These are phyloP conservation scores for Paspalum notatum DNA, from an alignment of 176 grass and related monocot genomes.

Conservation along the genomic window DNA sequence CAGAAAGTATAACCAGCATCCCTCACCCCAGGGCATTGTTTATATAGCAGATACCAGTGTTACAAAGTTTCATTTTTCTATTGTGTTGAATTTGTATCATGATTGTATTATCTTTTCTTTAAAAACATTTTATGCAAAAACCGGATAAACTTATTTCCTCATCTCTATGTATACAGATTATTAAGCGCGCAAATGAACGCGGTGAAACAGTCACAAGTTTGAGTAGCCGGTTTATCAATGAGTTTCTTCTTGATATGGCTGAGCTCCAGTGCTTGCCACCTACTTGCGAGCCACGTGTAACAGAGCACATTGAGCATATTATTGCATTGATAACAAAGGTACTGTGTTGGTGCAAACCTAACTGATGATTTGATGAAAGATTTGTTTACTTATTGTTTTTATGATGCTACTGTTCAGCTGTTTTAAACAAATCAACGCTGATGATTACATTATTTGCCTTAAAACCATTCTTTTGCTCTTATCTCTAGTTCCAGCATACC, in stretches of 20 bases:
- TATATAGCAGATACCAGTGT: not conserved
- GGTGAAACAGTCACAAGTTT: constrained; percentile 70
- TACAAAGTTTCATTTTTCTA: constrained; percentile 1
- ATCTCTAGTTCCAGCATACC: not conserved
- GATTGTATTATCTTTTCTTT: not conserved
- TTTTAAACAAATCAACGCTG: not conserved
- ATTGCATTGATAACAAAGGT: constrained; percentile 87
- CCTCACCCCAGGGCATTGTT: constrained; percentile 2
- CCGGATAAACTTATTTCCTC: constrained; percentile 6
- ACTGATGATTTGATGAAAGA: not conserved
- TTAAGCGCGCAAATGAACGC: constrained; percentile 77
- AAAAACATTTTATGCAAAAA: not conserved
- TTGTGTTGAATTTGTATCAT: not conserved
- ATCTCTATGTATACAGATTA: constrained; percentile 64
- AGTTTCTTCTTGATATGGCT: constrained; percentile 77
- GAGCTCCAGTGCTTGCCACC: constrained; percentile 81
- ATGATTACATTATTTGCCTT: not conserved
- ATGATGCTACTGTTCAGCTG: constrained; percentile 6
- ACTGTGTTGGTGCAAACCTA: not conserved
- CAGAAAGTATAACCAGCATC: not conserved
- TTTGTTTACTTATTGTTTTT: not conserved
- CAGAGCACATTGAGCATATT: constrained; percentile 85
- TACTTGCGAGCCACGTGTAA: constrained; percentile 74
- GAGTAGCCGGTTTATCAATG: constrained; percentile 68
- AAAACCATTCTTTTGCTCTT: not conserved